A percentile compares a stretch with the other conserved stretches of the same genome.
phyloP scores from a whole-genome alignment of 2,329 filamentous ascomycete species.

The Tricladium varicosporioides region DNA sequence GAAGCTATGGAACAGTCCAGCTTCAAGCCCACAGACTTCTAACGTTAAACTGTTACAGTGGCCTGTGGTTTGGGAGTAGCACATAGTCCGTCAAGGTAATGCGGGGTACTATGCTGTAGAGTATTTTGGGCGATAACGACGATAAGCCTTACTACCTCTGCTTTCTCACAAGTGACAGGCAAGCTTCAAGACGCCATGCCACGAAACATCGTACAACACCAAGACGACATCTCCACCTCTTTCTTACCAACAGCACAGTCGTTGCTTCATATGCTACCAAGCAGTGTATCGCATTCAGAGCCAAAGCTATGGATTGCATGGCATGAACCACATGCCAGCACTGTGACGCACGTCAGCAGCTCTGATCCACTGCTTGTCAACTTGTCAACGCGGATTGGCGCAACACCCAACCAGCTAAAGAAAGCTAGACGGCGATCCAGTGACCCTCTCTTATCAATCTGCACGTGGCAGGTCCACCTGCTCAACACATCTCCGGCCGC shows the following conservation, averaged over 20 bases:
- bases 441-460: background rate
- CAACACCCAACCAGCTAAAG: too few species aligned
- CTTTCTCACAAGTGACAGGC: background rate
- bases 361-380: background rate
- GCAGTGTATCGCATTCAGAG: background rate
- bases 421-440: too few species aligned
- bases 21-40: background rate
- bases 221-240: background rate
- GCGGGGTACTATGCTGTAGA: too few species aligned
- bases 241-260: background rate
- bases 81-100: background rate
- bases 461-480: background rate
- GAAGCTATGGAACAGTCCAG: background rate
- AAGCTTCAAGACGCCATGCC: background rate
- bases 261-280: background rate
- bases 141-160: background rate
- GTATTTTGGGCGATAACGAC: background rate
- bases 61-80: background rate
- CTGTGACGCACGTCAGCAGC: background rate
- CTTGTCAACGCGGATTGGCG: too few species aligned
- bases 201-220: background rate
- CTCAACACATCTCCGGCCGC: background rate
- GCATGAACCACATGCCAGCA: background rate
- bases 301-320: background rate
- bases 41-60: background rate